Percentiles rank a stretch among this genome's conserved stretches.
Evolutionary conservation across 73 alveolate genomes (phyloP).

Genomic region (Stentor roeselii): DNA sequence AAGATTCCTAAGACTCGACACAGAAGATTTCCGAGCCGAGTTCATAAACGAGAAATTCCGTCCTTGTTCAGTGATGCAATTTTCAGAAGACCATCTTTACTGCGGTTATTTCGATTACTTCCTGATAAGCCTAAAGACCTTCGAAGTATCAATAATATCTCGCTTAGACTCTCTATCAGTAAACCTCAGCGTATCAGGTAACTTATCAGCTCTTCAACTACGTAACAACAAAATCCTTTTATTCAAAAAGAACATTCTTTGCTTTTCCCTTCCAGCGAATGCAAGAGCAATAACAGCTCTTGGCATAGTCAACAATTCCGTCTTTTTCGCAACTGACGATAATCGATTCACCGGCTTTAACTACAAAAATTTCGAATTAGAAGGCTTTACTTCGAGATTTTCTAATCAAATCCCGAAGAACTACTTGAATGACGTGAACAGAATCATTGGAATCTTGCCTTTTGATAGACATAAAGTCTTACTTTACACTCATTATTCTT

Average conservation of each 20-base stretch:
- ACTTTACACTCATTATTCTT: constrained; percentile 13
- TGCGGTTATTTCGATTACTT: neutral
- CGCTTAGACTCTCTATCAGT: neutral
- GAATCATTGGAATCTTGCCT: neutral
- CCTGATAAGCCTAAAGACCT: neutral
- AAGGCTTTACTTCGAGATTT: neutral
- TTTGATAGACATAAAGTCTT: neutral
- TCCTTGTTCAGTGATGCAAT: neutral
- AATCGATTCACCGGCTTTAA: neutral
- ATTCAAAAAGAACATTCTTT: neutral
- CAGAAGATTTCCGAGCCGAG: neutral
- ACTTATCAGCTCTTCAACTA: neutral
- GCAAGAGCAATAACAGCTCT: constrained; percentile 12
- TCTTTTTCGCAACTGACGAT: neutral
- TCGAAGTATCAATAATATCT: neutral
- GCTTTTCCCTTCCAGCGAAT: neutral
- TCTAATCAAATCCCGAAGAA: neutral
- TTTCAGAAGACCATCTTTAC: neutral
- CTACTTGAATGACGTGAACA: constrained; percentile 7
- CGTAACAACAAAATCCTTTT: neutral
- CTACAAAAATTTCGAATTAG: neutral
- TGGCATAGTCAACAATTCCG: neutral
- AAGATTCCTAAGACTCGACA: neutral
- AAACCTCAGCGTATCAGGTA: neutral
- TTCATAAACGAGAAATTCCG: neutral